Base-by-base conservation (phyloP, 2,329 filamentous ascomycete genomes). In the Xylariales sp. region DNA sequence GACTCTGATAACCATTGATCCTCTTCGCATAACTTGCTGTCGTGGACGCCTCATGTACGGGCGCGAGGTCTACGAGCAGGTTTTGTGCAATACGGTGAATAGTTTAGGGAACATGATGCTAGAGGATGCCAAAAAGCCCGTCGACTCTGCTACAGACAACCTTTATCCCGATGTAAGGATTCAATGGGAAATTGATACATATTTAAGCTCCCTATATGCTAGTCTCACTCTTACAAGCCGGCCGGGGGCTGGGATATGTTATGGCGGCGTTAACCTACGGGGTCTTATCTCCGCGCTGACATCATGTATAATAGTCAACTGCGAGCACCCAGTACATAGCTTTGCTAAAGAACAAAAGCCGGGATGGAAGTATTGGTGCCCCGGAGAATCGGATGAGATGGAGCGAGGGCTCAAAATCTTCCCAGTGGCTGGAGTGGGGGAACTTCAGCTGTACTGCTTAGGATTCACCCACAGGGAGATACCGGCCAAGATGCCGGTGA, bases 381-480 rank as follows among this genome's bases (percentile, higher is more conserved):
- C 23, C 1, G 23, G 48, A 49, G 18, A 7, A 23, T 2, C 23
- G 23, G 23, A 2, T 23, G n/a, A n/a, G n/a, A n/a, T n/a, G n/a
- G 23, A 23, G n/a, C 16, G 7, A 18, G 9, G 7, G 6, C 2
- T 28, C 7, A 49, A 14, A 3, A 36, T 64, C 5, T 57, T 36
- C 34, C 53, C 54, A 18, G 30, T 52, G 16, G 39, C n/a, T 10
- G 46, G 54, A 6, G 12, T 53, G 2, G 16, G 12, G 48, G 28
- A 43, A 30, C 48, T 64, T 39, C 62, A 64, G 16, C 39, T 54
- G 32, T 58, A 48, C 32, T 58, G 46, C 36, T 41, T 59, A 3
- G 45, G 14, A 14, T 23, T 23, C 1, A 23, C 23, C 6, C 16
- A 3, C 14, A 1, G 1, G 8, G 0, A 23, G 3, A 12, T 1